Evolutionary conservation across 2,329 filamentous ascomycete genomes (phyloP).

Genomic region (Blumeria graminis): DNA sequence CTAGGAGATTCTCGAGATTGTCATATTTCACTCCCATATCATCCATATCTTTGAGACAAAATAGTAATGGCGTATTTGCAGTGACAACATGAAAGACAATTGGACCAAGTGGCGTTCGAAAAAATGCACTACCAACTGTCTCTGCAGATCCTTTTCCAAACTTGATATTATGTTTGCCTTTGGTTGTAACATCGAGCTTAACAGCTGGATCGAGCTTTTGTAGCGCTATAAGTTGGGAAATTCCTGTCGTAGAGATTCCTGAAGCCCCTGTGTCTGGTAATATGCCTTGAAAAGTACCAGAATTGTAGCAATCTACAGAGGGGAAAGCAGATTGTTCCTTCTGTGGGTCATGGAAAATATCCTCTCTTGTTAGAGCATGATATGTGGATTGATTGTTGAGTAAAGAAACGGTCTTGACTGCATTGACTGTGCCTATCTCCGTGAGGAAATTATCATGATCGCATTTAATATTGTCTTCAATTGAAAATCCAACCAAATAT

Average conservation of each 20-base stretch:
- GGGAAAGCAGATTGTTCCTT: background rate
- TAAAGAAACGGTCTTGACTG: no score
- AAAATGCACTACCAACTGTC: background rate
- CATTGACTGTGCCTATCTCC: no score
- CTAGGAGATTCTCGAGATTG: constrained; percentile 1
- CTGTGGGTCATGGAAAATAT: no score
- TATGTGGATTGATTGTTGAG: no score
- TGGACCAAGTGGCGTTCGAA: background rate
- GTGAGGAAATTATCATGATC: no score
- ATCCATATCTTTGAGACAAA: constrained; percentile 2
- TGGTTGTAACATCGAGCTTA: background rate
- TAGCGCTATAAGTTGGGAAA: background rate
- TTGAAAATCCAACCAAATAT: no score
- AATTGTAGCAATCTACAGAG: background rate
- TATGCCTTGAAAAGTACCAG: background rate
- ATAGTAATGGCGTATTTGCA: constrained; percentile 1
- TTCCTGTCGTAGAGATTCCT: background rate
- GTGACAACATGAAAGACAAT: constrained; percentile 2
- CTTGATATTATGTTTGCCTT: background rate
- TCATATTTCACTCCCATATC: constrained; percentile 1
- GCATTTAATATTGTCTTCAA: no score
- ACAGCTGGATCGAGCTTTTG: background rate
- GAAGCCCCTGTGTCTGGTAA: background rate
- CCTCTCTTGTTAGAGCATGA: no score
- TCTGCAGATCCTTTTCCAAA: background rate